Conservation (phyloP, 257 asterid species). For the Plantago major region DNA sequence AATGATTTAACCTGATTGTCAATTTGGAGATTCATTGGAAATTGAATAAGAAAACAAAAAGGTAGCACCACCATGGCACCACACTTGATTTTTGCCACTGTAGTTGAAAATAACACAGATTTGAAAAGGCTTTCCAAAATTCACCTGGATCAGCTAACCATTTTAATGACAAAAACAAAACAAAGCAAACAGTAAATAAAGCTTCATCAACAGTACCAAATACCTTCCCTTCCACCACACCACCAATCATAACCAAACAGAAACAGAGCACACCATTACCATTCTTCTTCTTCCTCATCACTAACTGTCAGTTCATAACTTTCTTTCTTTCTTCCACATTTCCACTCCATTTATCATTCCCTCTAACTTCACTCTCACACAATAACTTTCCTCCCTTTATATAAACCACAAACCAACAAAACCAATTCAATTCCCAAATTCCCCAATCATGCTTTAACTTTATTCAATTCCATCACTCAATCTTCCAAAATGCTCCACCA, state of each 20-base stretch:
- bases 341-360: neutral
- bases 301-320: no score
- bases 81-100: no score
- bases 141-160: constrained; percentile 1
- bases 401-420: neutral
- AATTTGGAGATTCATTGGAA: no score
- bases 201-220: neutral
- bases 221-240: no score
- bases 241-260: neutral
- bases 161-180: no score
- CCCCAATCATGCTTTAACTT: neutral
- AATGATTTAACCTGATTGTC: no score
- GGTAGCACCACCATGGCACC: no score
- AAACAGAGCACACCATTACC: neutral
- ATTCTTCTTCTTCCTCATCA: neutral
- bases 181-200: neutral
- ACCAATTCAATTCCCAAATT: neutral
- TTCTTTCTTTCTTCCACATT: no score
- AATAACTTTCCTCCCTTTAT: neutral
- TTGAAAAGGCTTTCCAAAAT: neutral
- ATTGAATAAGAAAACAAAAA: no score
- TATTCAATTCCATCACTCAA: no score
- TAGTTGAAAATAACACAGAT: no score
- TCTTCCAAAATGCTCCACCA: constrained; percentile 12
- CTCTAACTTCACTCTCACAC: neutral